These are phyloP conservation scores for Saturnispora besseyi DNA, from an alignment of 805 yeast species.

Conservation along the genomic window DNA sequence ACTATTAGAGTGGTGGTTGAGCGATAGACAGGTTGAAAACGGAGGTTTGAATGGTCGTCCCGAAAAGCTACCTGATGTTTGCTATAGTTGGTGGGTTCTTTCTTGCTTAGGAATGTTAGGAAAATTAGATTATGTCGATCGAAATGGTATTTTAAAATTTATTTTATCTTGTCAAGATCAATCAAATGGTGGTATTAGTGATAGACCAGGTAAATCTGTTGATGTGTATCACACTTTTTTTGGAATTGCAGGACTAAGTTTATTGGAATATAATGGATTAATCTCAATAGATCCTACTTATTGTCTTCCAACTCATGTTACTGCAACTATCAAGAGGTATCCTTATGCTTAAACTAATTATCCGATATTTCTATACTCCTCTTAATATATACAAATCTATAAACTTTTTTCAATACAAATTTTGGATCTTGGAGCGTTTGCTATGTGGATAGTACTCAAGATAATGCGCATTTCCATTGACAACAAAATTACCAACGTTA, in stretches of 20 bases:
- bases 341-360: slow-evolving; percentile 15
- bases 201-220: slow-evolving; percentile 80
- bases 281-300: slow-evolving; percentile 74
- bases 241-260: slow-evolving; percentile 79
- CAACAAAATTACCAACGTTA: slow-evolving; percentile 54
- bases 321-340: slow-evolving; percentile 27
- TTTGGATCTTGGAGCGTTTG: slow-evolving; percentile 42
- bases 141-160: slow-evolving; percentile 49
- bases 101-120: slow-evolving; percentile 62
- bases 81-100: slow-evolving; percentile 97
- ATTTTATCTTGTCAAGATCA: slow-evolving; percentile 72
- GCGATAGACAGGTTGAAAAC: slow-evolving; percentile 75
- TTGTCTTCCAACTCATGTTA: slow-evolving; percentile 60
- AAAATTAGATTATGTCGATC: slow-evolving; percentile 71
- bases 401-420: slow-evolving; percentile 24
- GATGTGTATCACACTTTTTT: slow-evolving; percentile 92
- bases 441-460: slow-evolving; percentile 62
- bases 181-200: slow-evolving; percentile 83
- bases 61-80: slow-evolving; percentile 92
- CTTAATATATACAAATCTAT: neutral
- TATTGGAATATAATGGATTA: slow-evolving; percentile 55
- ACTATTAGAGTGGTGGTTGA: slow-evolving; percentile 71
- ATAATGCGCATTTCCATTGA: slow-evolving; percentile 46
- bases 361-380: neutral
- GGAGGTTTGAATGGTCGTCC: slow-evolving; percentile 98